phyloP scores from a whole-genome alignment of 1,284 basidiomycete genomes.

The Microstroma glucosiphilum region DNA sequence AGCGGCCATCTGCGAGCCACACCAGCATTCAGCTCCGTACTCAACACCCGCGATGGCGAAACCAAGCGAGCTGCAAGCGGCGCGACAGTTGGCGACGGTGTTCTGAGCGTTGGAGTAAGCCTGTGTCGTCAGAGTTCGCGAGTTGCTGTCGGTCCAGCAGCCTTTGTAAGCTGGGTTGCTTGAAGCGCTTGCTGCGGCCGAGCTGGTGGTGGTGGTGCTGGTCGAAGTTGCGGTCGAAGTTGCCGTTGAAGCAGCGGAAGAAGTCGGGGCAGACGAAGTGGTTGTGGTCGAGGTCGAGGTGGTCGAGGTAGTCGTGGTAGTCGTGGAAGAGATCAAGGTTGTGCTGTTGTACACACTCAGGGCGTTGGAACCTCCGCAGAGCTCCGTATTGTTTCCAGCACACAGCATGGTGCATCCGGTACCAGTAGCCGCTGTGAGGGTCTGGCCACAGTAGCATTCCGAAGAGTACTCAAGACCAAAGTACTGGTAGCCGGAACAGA shows the following conservation, averaged over 20 bases:
- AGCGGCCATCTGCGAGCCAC: slow-evolving; percentile 60
- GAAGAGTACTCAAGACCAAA: slow-evolving; percentile 58
- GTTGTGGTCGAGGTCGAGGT: slow-evolving; percentile 8
- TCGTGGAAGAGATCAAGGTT: slow-evolving; percentile 54
- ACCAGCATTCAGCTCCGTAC: slow-evolving; percentile 60
- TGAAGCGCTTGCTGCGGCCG: background rate
- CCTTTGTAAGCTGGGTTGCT: slow-evolving; percentile 5
- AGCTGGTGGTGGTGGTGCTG: background rate
- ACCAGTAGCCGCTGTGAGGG: slow-evolving; percentile 4
- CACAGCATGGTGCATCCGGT: slow-evolving; percentile 10
- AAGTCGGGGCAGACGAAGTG: background rate
- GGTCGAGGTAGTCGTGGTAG: slow-evolving; percentile 8
- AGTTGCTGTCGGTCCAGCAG: slow-evolving; percentile 28
- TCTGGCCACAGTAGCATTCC: slow-evolving; percentile 52
- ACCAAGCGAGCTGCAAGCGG: slow-evolving; percentile 52
- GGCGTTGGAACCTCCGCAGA: slow-evolving; percentile 64
- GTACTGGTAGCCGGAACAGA: slow-evolving; percentile 62
- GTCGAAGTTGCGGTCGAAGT: background rate
- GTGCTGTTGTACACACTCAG: slow-evolving; percentile 57
- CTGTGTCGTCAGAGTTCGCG: slow-evolving; percentile 9
- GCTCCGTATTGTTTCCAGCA: slow-evolving; percentile 53
- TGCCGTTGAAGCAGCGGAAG: background rate
- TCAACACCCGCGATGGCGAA: slow-evolving; percentile 57
- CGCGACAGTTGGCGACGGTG: slow-evolving; percentile 57
- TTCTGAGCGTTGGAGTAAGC: slow-evolving; percentile 25